Conservation (phyloP, 257 asterid species). For the Solanum dulcamara region DNA sequence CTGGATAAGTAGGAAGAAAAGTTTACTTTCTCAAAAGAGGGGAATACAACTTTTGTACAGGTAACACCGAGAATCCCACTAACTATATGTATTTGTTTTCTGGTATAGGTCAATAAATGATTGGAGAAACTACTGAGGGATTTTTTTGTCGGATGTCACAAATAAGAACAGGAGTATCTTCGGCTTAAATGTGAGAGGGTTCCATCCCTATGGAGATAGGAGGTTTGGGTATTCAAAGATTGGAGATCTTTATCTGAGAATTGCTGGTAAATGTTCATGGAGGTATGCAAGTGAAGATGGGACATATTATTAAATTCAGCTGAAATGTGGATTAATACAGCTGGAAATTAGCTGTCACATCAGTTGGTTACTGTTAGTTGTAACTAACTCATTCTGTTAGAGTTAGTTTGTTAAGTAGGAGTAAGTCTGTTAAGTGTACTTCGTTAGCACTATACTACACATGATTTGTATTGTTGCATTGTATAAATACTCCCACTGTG, state of each 20-base stretch:
- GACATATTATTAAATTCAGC: no score
- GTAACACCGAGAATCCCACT: not conserved
- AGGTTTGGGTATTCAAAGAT: not conserved
- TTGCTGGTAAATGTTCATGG: not conserved
- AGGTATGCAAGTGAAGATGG: not conserved
- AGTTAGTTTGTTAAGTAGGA: no score
- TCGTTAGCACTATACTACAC: no score
- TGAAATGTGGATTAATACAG: no score
- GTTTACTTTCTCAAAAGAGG: not conserved
- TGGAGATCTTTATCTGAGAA: not conserved
- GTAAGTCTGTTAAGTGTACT: no score
- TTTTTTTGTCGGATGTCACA: not conserved
- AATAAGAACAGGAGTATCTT: not conserved
- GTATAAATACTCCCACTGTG: no score
- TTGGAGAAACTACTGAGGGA: not conserved
- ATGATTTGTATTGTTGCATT: no score
- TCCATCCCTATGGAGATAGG: not conserved
- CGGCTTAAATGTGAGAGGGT: not conserved
- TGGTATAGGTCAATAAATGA: not conserved
- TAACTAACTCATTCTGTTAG: no score
- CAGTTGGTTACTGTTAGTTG: no score
- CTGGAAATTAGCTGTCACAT: no score
- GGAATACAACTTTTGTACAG: not conserved
- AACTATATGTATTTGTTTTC: not conserved
- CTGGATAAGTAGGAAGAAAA: not conserved